Evolutionary conservation across 2,329 filamentous ascomycete genomes (phyloP).

Genomic region (Podosphaera fusca): DNA sequence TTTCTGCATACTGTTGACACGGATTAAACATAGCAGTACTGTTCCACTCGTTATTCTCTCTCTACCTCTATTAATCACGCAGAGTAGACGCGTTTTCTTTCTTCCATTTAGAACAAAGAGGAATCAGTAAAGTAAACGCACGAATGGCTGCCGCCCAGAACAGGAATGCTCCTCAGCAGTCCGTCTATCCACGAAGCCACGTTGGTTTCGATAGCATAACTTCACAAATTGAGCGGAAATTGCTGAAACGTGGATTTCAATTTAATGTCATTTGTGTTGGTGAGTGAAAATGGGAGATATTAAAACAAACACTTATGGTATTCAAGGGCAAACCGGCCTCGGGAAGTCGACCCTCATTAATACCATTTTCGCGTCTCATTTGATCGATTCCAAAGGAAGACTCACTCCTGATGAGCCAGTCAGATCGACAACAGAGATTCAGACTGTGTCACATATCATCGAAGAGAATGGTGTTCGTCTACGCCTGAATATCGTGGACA

Average conservation of each 20-base stretch:
- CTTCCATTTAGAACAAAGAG: no score
- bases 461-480: slow-evolving; percentile 98
- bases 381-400: slow-evolving; percentile 97
- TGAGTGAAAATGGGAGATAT: slow-evolving; percentile 27
- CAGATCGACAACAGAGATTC: slow-evolving; percentile 91
- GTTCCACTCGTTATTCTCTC: no score
- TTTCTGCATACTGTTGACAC: no score
- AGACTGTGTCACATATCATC: slow-evolving; percentile 93
- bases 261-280: slow-evolving; percentile 99
- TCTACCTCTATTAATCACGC: no score
- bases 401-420: slow-evolving; percentile 79
- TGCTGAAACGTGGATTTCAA: slow-evolving; percentile 97
- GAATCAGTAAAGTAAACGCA: slow-evolving; percentile 2
- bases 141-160: slow-evolving; percentile 16
- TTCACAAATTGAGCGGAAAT: slow-evolving; percentile 97
- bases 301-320: slow-evolving; percentile 5
- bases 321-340: slow-evolving; percentile 78
- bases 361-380: slow-evolving; percentile 98
- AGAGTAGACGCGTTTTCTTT: no score
- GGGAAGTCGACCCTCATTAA: slow-evolving; percentile 99
- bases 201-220: slow-evolving; percentile 99
- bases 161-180: slow-evolving; percentile 14
- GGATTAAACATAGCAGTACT: no score
- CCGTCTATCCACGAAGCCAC: slow-evolving; percentile 75
- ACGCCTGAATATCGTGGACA: slow-evolving; percentile 95